Evolutionary conservation across 495 filamentous ascomycete genomes (phyloP).

Genomic region (Delitschia confertaspora): DNA sequence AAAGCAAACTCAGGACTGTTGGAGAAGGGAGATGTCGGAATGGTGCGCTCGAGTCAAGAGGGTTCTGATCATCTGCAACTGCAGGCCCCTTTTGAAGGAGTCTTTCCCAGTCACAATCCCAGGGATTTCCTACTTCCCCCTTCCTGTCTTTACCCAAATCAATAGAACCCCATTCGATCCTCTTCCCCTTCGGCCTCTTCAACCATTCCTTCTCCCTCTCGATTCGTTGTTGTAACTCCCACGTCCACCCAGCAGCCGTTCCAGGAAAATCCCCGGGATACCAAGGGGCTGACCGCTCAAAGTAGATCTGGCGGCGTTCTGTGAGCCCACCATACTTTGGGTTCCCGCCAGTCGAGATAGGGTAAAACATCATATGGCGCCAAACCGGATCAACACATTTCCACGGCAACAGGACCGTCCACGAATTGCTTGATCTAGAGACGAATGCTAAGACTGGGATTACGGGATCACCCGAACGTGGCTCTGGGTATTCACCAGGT

Average conservation of each 20-base stretch:
- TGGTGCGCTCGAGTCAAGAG: not conserved
- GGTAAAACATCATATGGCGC: conserved; percentile 80
- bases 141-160: conserved; percentile 63
- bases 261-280: conserved; percentile 87
- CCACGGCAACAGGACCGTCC: conserved; percentile 87
- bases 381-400: conserved; percentile 80
- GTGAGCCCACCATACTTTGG: conserved; percentile 74
- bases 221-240: conserved; percentile 59
- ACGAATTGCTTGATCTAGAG: conserved; percentile 47
- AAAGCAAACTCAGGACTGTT: not conserved
- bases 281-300: conserved; percentile 70
- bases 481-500: conserved; percentile 55
- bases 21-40: conserved; percentile 12
- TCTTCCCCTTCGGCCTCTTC: conserved; percentile 70
- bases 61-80: not conserved
- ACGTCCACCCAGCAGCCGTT: conserved; percentile 67
- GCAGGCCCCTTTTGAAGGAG: conserved; percentile 44
- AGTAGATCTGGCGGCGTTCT: conserved; percentile 70
- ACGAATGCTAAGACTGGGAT: conserved; percentile 73
- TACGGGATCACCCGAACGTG: conserved; percentile 58
- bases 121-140: conserved; percentile 76
- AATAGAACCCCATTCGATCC: conserved; percentile 66
- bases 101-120: conserved; percentile 79
- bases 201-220: conserved; percentile 63
- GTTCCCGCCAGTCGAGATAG: conserved; percentile 68